phyloP scores from a whole-genome alignment of 208 protist species.

The Wallacemonas sp. region DNA sequence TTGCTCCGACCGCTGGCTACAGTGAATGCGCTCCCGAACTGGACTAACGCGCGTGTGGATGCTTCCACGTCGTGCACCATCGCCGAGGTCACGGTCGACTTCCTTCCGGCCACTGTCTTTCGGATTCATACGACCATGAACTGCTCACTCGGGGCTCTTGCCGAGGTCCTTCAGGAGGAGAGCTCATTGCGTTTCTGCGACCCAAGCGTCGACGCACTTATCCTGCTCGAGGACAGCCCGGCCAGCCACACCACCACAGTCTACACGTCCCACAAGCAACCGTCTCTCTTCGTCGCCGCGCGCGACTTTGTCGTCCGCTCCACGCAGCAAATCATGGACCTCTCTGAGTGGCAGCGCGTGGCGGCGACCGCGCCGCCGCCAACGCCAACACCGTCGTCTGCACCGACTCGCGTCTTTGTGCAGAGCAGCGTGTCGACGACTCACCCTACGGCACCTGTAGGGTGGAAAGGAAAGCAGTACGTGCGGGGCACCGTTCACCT shows the following conservation, averaged over 20 bases:
- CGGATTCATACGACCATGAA: constrained; percentile 28
- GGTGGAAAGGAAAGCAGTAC: not conserved
- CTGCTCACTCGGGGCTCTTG: constrained; percentile 23
- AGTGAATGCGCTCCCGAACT: not conserved
- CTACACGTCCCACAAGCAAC: constrained; percentile 48
- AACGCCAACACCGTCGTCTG: not conserved
- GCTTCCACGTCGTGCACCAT: not conserved
- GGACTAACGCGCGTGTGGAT: not conserved
- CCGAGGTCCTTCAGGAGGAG: constrained; percentile 18
- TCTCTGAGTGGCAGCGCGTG: not conserved
- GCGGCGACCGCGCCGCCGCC: too few species aligned
- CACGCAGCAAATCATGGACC: constrained; percentile 18
- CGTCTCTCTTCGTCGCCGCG: constrained; percentile 33
- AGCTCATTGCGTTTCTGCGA: constrained; percentile 23
- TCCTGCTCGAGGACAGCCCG: constrained; percentile 14
- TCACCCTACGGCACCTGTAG: not conserved
- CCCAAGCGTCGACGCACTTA: constrained; percentile 26
- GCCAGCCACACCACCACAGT: constrained; percentile 17
- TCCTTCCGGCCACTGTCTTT: constrained; percentile 30
- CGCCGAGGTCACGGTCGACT: not conserved
- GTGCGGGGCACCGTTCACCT: constrained; percentile 41
- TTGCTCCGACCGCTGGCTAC: not conserved
- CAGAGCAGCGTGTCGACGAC: constrained; percentile 30
- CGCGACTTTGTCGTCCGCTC: constrained; percentile 46
- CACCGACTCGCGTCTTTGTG: constrained; percentile 19